A percentile compares a stretch with the other conserved stretches of the same genome.
phyloP scores from a whole-genome alignment of 345 rosid species.

The Eucalyptus camaldulensis region DNA sequence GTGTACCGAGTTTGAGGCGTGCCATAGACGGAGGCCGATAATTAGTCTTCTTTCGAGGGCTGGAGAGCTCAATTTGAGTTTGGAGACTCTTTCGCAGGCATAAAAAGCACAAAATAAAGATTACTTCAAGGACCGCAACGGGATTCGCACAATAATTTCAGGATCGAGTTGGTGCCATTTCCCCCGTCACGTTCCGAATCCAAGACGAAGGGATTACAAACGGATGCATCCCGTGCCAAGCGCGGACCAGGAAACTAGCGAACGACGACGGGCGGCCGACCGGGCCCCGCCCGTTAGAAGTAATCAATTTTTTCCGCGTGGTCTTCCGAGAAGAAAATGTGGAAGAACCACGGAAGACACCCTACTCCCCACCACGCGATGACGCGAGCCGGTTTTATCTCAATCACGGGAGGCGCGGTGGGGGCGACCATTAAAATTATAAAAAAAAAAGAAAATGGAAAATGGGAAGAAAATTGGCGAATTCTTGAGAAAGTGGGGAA shows the following conservation, averaged over 20 bases:
- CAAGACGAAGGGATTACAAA: background rate
- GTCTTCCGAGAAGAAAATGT: background rate
- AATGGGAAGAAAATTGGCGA: background rate
- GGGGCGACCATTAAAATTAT: background rate
- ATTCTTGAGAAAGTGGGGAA: background rate
- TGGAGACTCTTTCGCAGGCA: background rate
- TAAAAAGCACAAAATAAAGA: background rate
- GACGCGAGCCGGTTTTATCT: background rate
- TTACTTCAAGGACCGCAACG: background rate
- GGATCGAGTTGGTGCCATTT: background rate
- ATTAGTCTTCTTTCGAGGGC: background rate
- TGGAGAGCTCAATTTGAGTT: background rate
- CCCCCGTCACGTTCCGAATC: background rate
- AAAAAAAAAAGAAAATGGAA: rapidly evolving
- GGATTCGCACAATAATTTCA: background rate
- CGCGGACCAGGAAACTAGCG: background rate
- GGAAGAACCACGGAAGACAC: background rate
- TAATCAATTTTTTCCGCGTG: background rate
- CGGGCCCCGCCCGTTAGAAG: background rate
- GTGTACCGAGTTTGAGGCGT: background rate
- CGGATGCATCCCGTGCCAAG: background rate
- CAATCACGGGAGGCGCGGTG: background rate
- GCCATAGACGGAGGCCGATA: background rate
- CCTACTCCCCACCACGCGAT: background rate
- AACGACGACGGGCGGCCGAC: background rate